Evolutionary conservation across 1,284 basidiomycete genomes (phyloP), one percentile per base, ranked within the genome.

Genomic region (Fistulina hepatica): DNA sequence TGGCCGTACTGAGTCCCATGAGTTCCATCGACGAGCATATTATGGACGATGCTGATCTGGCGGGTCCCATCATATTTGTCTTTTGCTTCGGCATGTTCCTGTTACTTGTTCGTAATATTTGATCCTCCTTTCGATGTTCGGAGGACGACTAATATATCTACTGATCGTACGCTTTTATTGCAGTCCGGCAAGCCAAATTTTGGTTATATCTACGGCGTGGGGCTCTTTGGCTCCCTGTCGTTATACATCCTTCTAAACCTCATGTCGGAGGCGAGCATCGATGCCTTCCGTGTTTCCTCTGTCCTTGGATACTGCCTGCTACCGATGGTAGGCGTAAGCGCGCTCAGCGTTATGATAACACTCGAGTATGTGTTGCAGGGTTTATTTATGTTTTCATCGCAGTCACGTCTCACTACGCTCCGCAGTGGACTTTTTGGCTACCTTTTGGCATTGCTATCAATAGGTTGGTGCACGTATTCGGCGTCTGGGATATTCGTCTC

Each of bases 31-130:
- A 98, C 50, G 85, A 88, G 44, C 84, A 79, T 51, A 97, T 99
- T 51, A 99, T 99, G 95, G 95, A 99, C 60, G 95, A 99, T 54
- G 92, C 94, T 27, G 95, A 99, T 61, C 71, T 99, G 20, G 93
- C 94, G 7, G 95, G 95, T 1, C 95, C 95, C 5, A 73, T 98
- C 31, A 75, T 97, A 10, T 97, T 97, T 64, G 83, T 83, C 54
- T 88, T 90, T 55, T 89, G 89, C 52, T 97, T 98, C 59, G 94
- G 82, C 11, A 82, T 83, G 35, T 90, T 86, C 54, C 71, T 97
- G 5, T 72, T 97, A 33, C 75, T 97, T 45, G 92, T 94, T 47
- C 53, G 89, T 77, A 10, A 4, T 2, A 6, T n/a, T 12, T 33
- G 33, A n/a, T n/a, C 11, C 21, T 20, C 33, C 40, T 20, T 34